Percentiles rank a stretch among this genome's conserved stretches.
Conservation (phyloP, 768 basidiomycete species). For the Sistotremastrum suecicum region DNA sequence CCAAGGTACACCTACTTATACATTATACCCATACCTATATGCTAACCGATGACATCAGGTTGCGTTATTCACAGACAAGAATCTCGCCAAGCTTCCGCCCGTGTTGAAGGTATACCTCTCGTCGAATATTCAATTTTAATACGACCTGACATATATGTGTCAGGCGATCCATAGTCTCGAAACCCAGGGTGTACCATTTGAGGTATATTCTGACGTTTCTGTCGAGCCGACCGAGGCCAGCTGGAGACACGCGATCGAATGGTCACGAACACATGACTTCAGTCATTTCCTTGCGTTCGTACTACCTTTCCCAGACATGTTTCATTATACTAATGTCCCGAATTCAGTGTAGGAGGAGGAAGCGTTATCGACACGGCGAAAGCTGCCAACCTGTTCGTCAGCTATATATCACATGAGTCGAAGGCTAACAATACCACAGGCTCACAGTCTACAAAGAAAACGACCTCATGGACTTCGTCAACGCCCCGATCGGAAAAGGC, state of each 20-base stretch:
- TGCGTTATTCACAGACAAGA: slow-evolving; percentile 86
- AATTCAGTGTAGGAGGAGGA: slow-evolving; percentile 73
- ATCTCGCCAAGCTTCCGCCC: slow-evolving; percentile 64
- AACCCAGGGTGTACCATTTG: slow-evolving; percentile 64
- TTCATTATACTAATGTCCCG: not conserved
- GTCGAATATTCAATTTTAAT: slow-evolving; percentile 7
- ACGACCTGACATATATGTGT: slow-evolving; percentile 1
- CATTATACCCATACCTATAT: not conserved
- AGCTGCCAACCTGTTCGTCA: slow-evolving; percentile 69
- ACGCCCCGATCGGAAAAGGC: slow-evolving; percentile 90
- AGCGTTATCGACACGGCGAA: slow-evolving; percentile 95
- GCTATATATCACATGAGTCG: not conserved
- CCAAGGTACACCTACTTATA: slow-evolving; percentile 39
- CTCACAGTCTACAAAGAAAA: slow-evolving; percentile 87
- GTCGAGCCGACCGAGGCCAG: slow-evolving; percentile 89
- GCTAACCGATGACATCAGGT: slow-evolving; percentile 37
- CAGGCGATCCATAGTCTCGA: slow-evolving; percentile 74
- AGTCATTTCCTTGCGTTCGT: slow-evolving; percentile 85
- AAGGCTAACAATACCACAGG: slow-evolving; percentile 21
- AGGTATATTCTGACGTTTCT: slow-evolving; percentile 68
- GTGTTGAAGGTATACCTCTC: slow-evolving; percentile 55
- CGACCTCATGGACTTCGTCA: slow-evolving; percentile 92
- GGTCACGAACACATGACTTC: slow-evolving; percentile 77
- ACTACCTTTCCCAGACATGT: not conserved
- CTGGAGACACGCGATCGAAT: slow-evolving; percentile 78